A percentile compares a stretch with the other conserved stretches of the same genome.
Evolutionary conservation across 2,329 filamentous ascomycete genomes (phyloP).

Genomic region (Tolypocladium ophioglossoides): DNA sequence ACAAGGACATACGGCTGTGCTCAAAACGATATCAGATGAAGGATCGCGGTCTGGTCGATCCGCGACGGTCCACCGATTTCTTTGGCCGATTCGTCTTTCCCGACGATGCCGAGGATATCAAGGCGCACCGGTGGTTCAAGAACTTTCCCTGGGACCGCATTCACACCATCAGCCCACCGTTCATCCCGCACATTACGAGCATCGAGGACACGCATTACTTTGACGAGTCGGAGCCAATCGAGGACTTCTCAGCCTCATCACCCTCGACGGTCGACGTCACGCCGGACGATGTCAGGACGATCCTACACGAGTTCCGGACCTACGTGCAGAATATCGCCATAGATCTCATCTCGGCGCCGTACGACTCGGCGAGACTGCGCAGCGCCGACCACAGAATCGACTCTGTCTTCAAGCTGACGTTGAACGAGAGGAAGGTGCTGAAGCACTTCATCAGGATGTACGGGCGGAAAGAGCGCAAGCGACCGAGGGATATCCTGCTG

Average conservation of each 20-base stretch:
- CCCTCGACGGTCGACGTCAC: conserved; percentile 19
- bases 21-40: conserved; percentile 63
- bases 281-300: conserved; percentile 17
- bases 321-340: conserved; percentile 32
- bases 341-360: conserved; percentile 34
- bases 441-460: conserved; percentile 40
- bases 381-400: conserved; percentile 39
- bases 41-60: conserved; percentile 30
- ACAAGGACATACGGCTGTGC: conserved; percentile 67
- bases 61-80: conserved; percentile 10
- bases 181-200: conserved; percentile 61
- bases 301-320: conserved; percentile 27
- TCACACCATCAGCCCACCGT: conserved; percentile 62
- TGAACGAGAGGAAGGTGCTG: conserved; percentile 29
- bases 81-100: conserved; percentile 59
- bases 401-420: conserved; percentile 19
- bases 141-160: conserved; percentile 69
- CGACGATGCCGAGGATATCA: conserved; percentile 83
- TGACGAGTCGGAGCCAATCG: conserved; percentile 67
- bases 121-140: conserved; percentile 75
- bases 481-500: conserved; percentile 76
- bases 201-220: conserved; percentile 81
- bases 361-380: conserved; percentile 36
- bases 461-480: conserved; percentile 58
- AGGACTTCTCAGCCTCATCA: conserved; percentile 45